Conservation (phyloP, 345 rosid species). For the Pistacia vera region DNA sequence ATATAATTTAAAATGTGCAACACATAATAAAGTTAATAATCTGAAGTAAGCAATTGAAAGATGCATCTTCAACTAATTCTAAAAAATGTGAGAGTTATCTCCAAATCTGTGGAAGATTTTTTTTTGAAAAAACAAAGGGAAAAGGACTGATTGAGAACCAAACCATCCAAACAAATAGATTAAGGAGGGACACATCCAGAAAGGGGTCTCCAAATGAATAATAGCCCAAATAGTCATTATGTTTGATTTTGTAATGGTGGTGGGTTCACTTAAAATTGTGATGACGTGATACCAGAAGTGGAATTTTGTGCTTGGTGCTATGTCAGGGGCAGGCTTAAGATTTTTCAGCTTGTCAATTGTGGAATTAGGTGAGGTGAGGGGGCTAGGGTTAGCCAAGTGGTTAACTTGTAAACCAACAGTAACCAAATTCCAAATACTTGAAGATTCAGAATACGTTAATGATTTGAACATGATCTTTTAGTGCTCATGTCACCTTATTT, state of each 20-base stretch:
- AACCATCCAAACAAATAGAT: constrained; percentile 27
- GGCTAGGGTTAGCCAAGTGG: too few relatives aligned
- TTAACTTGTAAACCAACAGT: too few relatives aligned
- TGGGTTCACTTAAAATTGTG: not conserved
- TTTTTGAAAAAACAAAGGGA: not conserved
- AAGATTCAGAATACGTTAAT: too few relatives aligned
- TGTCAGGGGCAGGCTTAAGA: constrained; percentile 3
- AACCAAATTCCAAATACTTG: too few relatives aligned
- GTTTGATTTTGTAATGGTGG: not conserved
- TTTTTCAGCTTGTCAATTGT: too few relatives aligned
- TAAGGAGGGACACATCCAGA: constrained; percentile 27
- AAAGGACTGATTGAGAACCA: constrained; percentile 25
- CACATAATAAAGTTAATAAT: too few relatives aligned
- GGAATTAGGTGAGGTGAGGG: too few relatives aligned
- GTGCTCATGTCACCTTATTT: too few relatives aligned
- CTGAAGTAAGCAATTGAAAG: too few relatives aligned
- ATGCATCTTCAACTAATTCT: not conserved
- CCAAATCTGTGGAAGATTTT: constrained; percentile 22
- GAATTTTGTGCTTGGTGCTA: constrained; percentile 9
- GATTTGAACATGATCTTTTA: too few relatives aligned
- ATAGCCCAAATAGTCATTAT: not conserved
- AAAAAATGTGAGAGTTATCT: not conserved
- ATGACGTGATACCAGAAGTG: constrained; percentile 29
- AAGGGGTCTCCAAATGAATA: not conserved
- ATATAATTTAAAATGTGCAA: too few relatives aligned